Base-by-base conservation (phyloP, 192 early-diverging fungal species). In the Thamnidium elegans region DNA sequence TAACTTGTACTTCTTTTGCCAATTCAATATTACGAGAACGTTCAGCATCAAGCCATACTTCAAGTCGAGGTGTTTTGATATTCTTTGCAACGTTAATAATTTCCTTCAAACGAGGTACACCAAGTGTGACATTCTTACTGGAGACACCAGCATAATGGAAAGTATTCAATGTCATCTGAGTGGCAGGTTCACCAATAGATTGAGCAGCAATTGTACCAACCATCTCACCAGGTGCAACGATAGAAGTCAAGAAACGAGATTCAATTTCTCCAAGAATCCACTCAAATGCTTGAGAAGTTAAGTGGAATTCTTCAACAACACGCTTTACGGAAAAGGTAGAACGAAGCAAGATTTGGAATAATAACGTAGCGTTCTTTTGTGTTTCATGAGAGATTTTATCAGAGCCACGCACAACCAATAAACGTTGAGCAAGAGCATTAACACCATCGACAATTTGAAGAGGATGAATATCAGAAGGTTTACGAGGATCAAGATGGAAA, bases 161-260 rank as follows among this genome's bases (percentile, higher is more conserved):
- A 56, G 98, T 99, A 81, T 99, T 99, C 36, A 99, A 84, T 44
- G 98, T 99, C 98, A 99, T 99, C 73, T 99, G 98, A 14, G 98
- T 99, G 47, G 95, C 97, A 47, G 98, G 98, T 80, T 99, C 98
- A 50, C 98, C 98, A 62, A 99, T 90, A 71, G 88, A 88, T 76
- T 99, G 96, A 15, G 96, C 96, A 17, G 98, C 98, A 58, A 99
- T 81, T 32, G 98, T 74, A 58, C 98, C 98, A 63, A 99, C 98
- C 52, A 92, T 89, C 77, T 99, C 98, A 64, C 98, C 98, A 11
- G 98, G 94, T 47, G 97, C 98, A 32, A 94, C 95, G 19, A 98
- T 83, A 63, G 95, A 85, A 55, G 88, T 90, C 73, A 90, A 89
- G 76, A 97, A 99, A 19, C 95, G 82, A 7, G 86, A 85, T 75